These are phyloP conservation scores for Colletotrichum musicola DNA, from an alignment of 2,329 filamentous ascomycete species.

Conservation along the genomic window DNA sequence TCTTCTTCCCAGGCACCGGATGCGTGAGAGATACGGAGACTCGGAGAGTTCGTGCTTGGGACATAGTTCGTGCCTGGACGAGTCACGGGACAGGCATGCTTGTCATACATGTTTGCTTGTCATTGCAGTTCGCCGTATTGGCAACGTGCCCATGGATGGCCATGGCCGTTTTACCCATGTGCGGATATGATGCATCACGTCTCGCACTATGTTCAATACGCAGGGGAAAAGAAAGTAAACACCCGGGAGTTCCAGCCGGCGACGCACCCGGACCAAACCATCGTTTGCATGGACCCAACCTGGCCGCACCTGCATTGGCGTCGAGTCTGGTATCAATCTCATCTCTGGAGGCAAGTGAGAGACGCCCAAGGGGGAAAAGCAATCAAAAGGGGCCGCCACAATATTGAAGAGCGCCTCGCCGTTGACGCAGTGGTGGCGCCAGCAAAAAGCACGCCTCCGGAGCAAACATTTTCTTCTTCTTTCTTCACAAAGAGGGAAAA, in stretches of 20 bases:
- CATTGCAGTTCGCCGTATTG: not conserved
- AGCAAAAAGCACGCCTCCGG: not conserved
- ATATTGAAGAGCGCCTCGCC: conserved; percentile 1
- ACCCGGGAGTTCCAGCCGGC: not conserved
- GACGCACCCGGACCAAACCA: not conserved
- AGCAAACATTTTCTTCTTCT: conserved; percentile 10
- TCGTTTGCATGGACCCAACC: not conserved
- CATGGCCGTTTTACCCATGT: not conserved
- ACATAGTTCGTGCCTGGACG: not conserved
- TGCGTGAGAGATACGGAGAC: not conserved
- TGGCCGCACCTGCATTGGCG: conserved; percentile 8
- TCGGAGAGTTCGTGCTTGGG: conserved; percentile 1
- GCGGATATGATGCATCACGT: conserved; percentile 14
- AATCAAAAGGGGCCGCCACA: conserved; percentile 20
- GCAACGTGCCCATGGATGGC: not conserved
- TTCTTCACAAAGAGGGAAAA: conserved; percentile 1
- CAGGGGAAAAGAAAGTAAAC: not conserved
- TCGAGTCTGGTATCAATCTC: conserved; percentile 25
- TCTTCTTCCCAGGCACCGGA: conserved; percentile 10
- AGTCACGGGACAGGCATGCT: not conserved
- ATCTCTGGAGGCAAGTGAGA: not conserved
- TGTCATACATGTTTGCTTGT: conserved; percentile 12
- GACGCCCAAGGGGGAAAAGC: not conserved
- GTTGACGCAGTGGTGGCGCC: conserved; percentile 2
- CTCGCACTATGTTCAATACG: too few relatives aligned